Base-by-base conservation (phyloP, 2,329 filamentous ascomycete genomes). In the Hymenoscyphus repandus region DNA sequence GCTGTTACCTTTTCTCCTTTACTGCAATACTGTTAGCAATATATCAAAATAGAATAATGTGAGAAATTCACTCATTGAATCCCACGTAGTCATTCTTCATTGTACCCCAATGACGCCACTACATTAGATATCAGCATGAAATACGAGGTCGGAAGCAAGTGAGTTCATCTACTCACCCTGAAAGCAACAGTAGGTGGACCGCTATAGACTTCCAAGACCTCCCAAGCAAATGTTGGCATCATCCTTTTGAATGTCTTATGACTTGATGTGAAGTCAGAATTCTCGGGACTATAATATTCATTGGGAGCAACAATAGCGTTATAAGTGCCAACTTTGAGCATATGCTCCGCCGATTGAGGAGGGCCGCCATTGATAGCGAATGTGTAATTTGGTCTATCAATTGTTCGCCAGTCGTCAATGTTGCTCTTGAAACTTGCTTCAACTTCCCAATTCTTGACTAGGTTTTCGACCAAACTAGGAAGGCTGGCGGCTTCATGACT, bases 371-470 rank as follows among this genome's bases (percentile, higher is more conserved):
- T 22, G 79, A 74, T 51, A 12, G 49, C 36, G 33, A 51, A 47
- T 0, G 70, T 74, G 70, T 86, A 86, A 30, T 74, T 76, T 6
- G 69, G 63, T 3, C 69, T 72, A 64, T 85, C 79, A 58, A 86
- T 74, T 2, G 83, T 86, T 41, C 82, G 75, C 83, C 83, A 86
- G 66, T 86, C 79, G 2, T 68, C 59, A 9, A 85, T 71, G 13
- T 72, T 61, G 6, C 75, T 74, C 68, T 86, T 86, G 75, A 83
- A 85, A 0, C 80, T 85, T 0, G 83, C 83, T 65, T 86, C 83
- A 46, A 86, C 77, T 66, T 86, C 83, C 83, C 83, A 86, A 65
- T 86, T 86, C 70, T 86, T 86, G 62, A 86, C 82, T 1, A 86
- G 75, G 62, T 86, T 86, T 64, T 86, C 77, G 36, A 86, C 82